Percentiles rank a stretch among this genome's conserved stretches.
phyloP scores from a whole-genome alignment of 805 yeast genomes.

The Candida ficus region DNA sequence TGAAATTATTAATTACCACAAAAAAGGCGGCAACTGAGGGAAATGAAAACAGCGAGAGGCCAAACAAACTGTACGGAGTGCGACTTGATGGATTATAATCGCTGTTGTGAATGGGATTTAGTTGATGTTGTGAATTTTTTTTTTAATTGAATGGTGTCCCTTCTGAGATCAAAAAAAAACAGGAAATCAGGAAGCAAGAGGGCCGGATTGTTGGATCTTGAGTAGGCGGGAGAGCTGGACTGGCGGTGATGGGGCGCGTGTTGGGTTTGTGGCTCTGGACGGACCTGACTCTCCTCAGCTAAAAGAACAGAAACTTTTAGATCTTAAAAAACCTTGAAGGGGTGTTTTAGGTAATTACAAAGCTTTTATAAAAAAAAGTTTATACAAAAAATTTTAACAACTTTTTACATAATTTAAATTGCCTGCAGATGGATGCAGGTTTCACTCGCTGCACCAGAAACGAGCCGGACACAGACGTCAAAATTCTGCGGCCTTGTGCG shows the following conservation, averaged over 20 bases:
- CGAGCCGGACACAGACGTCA: conserved; percentile 2
- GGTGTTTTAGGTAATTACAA: background rate
- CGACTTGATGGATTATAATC: too few species aligned
- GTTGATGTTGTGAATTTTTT: too few species aligned
- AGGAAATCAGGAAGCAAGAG: background rate
- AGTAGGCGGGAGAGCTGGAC: too few species aligned
- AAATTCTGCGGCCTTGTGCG: background rate
- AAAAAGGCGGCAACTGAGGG: too few species aligned
- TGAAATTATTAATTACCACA: too few species aligned
- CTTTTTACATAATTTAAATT: background rate
- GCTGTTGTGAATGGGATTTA: too few species aligned
- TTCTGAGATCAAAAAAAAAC: background rate
- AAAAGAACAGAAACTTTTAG: too few species aligned
- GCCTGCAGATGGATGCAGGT: conserved; percentile 3
- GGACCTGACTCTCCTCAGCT: too few species aligned
- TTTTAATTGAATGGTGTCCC: background rate
- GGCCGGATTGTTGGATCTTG: too few species aligned
- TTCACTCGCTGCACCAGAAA: background rate
- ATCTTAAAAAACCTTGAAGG: background rate
- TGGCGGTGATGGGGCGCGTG: too few species aligned
- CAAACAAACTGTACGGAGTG: too few species aligned
- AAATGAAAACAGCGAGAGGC: too few species aligned
- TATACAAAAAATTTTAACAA: conserved; percentile 1
- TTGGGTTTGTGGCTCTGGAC: background rate
- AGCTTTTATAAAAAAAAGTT: background rate